These are phyloP conservation scores for Esteya vermicola DNA, from an alignment of 2,329 filamentous ascomycete genomes.

Conservation along the genomic window DNA sequence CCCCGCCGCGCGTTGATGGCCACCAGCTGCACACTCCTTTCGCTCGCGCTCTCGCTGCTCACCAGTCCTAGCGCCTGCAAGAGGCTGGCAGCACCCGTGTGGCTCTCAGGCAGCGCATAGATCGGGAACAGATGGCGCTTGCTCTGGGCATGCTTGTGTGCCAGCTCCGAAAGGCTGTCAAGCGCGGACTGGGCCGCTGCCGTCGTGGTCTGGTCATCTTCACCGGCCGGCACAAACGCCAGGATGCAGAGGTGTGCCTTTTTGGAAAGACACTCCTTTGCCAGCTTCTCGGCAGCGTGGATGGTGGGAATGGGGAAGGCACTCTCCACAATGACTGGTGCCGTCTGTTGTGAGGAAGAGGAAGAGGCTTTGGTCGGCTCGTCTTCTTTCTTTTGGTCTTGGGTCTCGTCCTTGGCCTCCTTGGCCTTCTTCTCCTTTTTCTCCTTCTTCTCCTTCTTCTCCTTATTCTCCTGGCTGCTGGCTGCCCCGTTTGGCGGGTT, in stretches of 20 bases:
- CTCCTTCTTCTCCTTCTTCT: slow-evolving; percentile 24
- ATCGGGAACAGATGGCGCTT: slow-evolving; percentile 68
- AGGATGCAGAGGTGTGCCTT: slow-evolving; percentile 77
- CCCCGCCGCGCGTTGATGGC: slow-evolving; percentile 72
- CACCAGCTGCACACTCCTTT: slow-evolving; percentile 64
- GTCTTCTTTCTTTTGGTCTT: slow-evolving; percentile 7
- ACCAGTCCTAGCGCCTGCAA: slow-evolving; percentile 47
- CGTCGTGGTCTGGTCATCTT: no score
- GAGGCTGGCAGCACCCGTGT: slow-evolving; percentile 39
- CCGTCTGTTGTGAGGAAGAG: slow-evolving; percentile 23
- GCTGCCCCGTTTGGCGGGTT: slow-evolving; percentile 48
- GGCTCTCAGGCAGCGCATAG: slow-evolving; percentile 52
- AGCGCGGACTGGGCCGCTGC: slow-evolving; percentile 40
- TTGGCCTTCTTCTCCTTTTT: slow-evolving; percentile 23
- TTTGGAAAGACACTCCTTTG: slow-evolving; percentile 55
- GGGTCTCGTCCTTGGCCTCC: slow-evolving; percentile 23
- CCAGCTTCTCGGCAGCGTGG: slow-evolving; percentile 46
- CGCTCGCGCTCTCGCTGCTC: no score
- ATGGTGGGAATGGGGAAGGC: slow-evolving; percentile 54
- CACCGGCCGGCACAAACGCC: slow-evolving; percentile 46
- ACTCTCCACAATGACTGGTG: slow-evolving; percentile 33
- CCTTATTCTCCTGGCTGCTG: slow-evolving; percentile 23
- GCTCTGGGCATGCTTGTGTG: slow-evolving; percentile 56
- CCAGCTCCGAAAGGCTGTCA: slow-evolving; percentile 53
- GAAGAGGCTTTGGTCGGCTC: slow-evolving; percentile 9